Conservation (phyloP, 2,329 filamentous ascomycete species). For the Graphilbum fragrans region DNA sequence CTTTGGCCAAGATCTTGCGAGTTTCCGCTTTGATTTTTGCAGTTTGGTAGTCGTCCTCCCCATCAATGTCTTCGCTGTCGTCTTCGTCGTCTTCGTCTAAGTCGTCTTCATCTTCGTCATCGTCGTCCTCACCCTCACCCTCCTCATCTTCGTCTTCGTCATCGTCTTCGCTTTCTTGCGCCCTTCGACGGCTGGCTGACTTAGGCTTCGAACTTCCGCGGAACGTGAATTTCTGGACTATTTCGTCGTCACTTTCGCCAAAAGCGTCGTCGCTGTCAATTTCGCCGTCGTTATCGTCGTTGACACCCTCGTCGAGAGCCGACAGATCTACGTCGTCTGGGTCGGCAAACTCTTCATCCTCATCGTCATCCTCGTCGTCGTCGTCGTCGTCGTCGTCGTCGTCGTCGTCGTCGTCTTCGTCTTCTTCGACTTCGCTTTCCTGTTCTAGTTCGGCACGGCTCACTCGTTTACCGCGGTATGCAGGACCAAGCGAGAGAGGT, state of each 20-base stretch:
- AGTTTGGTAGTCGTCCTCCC: constrained; percentile 17
- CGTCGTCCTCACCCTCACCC: constrained; percentile 21
- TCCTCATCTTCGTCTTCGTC: constrained; percentile 20
- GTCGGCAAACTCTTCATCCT: constrained; percentile 33
- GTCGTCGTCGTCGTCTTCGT: constrained; percentile 46
- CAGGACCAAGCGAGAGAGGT: constrained; percentile 55
- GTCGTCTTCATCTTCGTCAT: constrained; percentile 26
- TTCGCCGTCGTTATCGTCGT: constrained; percentile 36
- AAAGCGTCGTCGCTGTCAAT: constrained; percentile 60
- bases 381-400: constrained; percentile 33
- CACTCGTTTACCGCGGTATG: constrained; percentile 69
- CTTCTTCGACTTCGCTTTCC: constrained; percentile 37
- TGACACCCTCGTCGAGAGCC: constrained; percentile 34
- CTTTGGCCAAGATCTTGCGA: constrained; percentile 53
- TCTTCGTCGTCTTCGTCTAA: constrained; percentile 34
- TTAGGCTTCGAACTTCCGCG: constrained; percentile 45
- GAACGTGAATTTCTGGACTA: constrained; percentile 62
- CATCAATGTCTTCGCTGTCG: constrained; percentile 15
- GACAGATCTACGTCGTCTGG: constrained; percentile 40
- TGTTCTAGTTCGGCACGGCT: constrained; percentile 55
- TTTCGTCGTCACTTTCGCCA: constrained; percentile 73
- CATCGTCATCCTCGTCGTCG: constrained; percentile 24
- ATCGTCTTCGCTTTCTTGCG: constrained; percentile 17
- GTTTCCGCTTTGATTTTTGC: constrained; percentile 41
- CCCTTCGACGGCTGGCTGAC: constrained; percentile 19